These are phyloP conservation scores for Kodamaea arcana DNA, from an alignment of 1,139 yeast species.

Conservation along the genomic window DNA sequence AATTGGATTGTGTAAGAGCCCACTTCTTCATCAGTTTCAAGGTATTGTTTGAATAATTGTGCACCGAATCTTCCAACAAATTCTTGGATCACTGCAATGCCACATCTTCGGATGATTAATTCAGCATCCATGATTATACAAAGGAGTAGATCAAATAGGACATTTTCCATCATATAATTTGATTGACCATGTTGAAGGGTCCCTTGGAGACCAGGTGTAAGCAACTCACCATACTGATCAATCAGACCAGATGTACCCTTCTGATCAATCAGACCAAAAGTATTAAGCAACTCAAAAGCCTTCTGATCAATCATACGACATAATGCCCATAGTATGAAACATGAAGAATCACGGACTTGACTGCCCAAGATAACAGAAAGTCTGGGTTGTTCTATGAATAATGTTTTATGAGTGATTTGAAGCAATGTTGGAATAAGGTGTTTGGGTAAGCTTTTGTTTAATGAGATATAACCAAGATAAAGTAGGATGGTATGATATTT, in stretches of 20 bases:
- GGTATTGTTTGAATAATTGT: conserved; percentile 16
- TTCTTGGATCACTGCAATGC: conserved; percentile 85
- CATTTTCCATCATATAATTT: conserved; percentile 15
- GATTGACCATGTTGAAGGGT: no score
- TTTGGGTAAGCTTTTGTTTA: conserved; percentile 27
- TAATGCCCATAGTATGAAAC: conserved; percentile 57
- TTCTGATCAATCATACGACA: conserved; percentile 20
- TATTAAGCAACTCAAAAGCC: conserved; percentile 7
- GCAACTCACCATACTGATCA: no score
- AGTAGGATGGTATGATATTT: conserved; percentile 35
- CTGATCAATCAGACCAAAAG: conserved; percentile 4
- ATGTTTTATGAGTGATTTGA: conserved; percentile 39
- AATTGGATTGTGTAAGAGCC: conserved; percentile 44
- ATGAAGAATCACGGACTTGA: conserved; percentile 78
- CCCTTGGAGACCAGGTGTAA: no score
- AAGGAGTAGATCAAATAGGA: conserved; percentile 45
- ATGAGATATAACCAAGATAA: conserved; percentile 31
- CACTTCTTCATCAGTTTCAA: conserved; percentile 15
- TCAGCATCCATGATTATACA: conserved; percentile 70
- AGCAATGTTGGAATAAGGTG: conserved; percentile 21
- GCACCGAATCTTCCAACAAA: conserved; percentile 70
- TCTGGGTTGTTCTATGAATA: conserved; percentile 51
- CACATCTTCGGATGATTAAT: conserved; percentile 70
- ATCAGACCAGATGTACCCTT: no score
- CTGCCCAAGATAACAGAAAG: conserved; percentile 53